Base-by-base conservation (phyloP, 140 eudicot genomes). In the Cichorium intybus region DNA sequence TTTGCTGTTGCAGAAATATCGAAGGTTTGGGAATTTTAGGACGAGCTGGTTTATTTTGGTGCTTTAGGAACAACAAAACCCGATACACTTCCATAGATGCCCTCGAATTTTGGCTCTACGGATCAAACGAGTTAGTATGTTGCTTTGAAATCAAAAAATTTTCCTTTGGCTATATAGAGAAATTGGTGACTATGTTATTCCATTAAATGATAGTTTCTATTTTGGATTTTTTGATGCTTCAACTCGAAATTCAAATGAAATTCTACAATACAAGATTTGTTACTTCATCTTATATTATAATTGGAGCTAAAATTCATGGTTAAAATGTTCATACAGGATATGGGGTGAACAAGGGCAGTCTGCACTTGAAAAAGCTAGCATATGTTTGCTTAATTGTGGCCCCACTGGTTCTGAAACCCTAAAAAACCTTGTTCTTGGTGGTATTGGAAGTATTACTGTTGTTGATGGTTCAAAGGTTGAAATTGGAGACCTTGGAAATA, bases 291-390 rank as follows among this genome's bases (percentile, higher is more conserved):
- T 22, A 24, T 39, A 22, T 43, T 33, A 26, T 50, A 6, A 22
- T 21, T 56, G 9, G 31, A 64, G 11, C 41, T 24, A 4, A 52
- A 72, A 43, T 20, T 31, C 16, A 1, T 47, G 11, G 6, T 41
- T 35, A 0, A 5, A 61, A 54, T 23, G 34, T 70, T 2, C 14
- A 24, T 68, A 79, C 83, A 91, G 98, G 83, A 92, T 92, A 15
- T 92, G 98, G 98, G 98, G 98, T 62, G 98, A 92, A 74, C 98
- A 88, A 77, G 98, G 98, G 68, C 98, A 92, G 69, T 73, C 92
- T 77, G 96, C 96, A 10, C 83, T 92, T 37, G 98, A 88, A 75
- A 92, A 88, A 81, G 87, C 96, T 21, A 92, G 98, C 80, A 76
- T 92, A 24, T 92, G 98, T 59, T 85, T 92, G 76, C 89, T 92